Base-by-base conservation (phyloP, 1,139 yeast genomes). In the Kurtzmaniella quercitrusa region DNA sequence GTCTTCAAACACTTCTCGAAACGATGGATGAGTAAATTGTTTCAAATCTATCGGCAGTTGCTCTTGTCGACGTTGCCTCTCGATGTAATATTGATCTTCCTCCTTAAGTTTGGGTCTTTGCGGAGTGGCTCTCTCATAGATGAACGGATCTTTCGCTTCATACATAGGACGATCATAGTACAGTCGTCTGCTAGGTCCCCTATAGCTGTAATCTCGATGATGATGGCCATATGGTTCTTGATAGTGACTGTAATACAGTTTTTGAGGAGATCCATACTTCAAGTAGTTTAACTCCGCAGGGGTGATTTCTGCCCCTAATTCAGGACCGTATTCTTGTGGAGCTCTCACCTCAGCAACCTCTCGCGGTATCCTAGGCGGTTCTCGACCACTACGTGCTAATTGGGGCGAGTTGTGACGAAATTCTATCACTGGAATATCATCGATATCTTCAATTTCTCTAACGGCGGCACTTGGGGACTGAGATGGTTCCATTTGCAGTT, bases 1-100 rank as follows among this genome's bases (percentile, higher is more conserved):
- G 43, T 71, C 69, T 15, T 56, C 52, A 47, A 72, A 71, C 6
- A 72, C 74, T 7, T 70, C 73, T 31, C 58, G 51, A 48, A 71
- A 68, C 1, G 76, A 71, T 45, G 66, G 67, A 47, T 70, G 76
- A 1, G 75, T 66, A 53, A 70, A 72, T 46, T 62, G 47, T 39
- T 61, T 65, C 3, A 75, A 74, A 48, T 69, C 69, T 41, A 51
- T 57, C 12, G 54, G 57, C 31, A n/a, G 21, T 0, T 75, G 68
- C 16, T 57, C 62, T 41, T 71, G 75, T 42, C 58, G 63, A 16
- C 62, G 49, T 51, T 71, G 64, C 46, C 70, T 75, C 36, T 64
- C 59, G 39, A 69, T 64, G 47, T 72, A 72, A 49, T 68, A 70
- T 25, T 68, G 72, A 41, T 58, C 57, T 10, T 31, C 36, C 10